These are phyloP conservation scores for barrel medic (Medicago truncatula) DNA, from an alignment of 306 rosid species.

Conservation along the genomic window MtrunA17r5.0-ANR NC_053049.1:37311001-37311500, in stretches of 20 bases:
- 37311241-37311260: too few relatives aligned
- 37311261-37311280: background rate
- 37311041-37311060: too few relatives aligned
- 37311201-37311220: too few relatives aligned
- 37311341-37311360: background rate
- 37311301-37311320: constrained; percentile 7
- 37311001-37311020: background rate
- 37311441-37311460: background rate
- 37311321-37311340: background rate
- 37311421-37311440: background rate
- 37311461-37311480: background rate
- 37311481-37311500: background rate
- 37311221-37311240: background rate
- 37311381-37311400: background rate
- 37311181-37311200: too few relatives aligned
- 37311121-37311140: background rate
- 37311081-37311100: background rate
- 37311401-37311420: background rate
- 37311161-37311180: background rate
- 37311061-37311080: too few relatives aligned
- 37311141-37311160: background rate
- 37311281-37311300: too few relatives aligned
- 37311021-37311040: background rate
- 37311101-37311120: background rate
- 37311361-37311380: constrained; percentile 25